Conservation (phyloP, 108 stramenopile species). For the Chaetoceros muelleri region DNA sequence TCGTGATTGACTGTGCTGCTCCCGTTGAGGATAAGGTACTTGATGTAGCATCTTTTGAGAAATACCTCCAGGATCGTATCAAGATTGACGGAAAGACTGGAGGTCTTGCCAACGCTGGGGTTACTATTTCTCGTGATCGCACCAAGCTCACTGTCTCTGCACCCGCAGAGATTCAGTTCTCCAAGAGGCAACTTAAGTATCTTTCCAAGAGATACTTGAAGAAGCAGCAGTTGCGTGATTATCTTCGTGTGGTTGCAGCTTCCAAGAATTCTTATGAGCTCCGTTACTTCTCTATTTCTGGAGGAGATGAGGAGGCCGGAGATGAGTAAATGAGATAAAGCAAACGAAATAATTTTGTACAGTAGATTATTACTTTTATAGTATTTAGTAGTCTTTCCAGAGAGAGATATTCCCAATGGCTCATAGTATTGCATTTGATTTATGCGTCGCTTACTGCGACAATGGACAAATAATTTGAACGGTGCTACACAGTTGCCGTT, state of each 20-base stretch:
- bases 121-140: constrained; percentile 81
- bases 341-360: background rate
- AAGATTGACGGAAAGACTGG: constrained; percentile 86
- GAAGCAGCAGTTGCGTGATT: constrained; percentile 97
- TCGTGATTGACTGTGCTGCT: constrained; percentile 93
- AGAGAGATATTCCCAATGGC: too few relatives aligned
- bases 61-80: constrained; percentile 95
- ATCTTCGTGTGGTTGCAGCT: constrained; percentile 94
- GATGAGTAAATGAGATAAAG: constrained; percentile 25
- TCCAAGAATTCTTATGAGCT: constrained; percentile 89
- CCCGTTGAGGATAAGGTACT: constrained; percentile 98
- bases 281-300: constrained; percentile 70
- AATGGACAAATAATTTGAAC: background rate
- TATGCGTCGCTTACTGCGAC: background rate
- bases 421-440: background rate
- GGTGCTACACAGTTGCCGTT: too few relatives aligned
- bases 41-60: constrained; percentile 95
- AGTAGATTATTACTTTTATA: background rate
- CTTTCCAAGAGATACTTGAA: constrained; percentile 98
- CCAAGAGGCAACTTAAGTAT: constrained; percentile 99
- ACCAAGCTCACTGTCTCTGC: constrained; percentile 86
- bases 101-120: constrained; percentile 54
- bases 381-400: background rate
- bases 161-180: constrained; percentile 82
- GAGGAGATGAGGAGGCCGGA: constrained; percentile 65